Evolutionary conservation across 2,329 filamentous ascomycete genomes (phyloP).

Genomic region (Aspergillus niger): DNA sequence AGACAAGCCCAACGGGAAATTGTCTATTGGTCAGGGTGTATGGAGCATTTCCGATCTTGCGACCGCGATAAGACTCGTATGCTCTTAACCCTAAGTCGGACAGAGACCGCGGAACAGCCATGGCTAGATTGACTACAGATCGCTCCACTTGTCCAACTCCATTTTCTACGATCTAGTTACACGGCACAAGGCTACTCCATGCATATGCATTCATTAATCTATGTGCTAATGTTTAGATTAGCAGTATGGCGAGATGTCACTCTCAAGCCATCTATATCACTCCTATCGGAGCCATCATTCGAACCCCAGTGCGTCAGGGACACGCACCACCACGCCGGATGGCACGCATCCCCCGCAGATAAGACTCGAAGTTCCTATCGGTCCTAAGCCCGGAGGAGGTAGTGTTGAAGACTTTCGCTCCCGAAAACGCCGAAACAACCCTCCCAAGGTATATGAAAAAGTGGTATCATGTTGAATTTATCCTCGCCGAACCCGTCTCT

Average conservation of each 20-base stretch:
- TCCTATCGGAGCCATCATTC: constrained; percentile 16
- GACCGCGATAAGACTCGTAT: no score
- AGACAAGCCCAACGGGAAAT: no score
- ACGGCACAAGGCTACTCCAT: neutral
- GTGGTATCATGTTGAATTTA: constrained; percentile 54
- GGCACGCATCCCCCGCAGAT: constrained; percentile 2
- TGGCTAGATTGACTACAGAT: no score
- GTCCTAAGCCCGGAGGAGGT: constrained; percentile 24
- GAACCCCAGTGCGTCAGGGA: constrained; percentile 14
- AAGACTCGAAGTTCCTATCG: constrained; percentile 13
- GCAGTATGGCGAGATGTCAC: constrained; percentile 21
- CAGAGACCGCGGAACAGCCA: no score
- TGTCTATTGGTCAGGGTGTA: no score
- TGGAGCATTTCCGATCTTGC: no score
- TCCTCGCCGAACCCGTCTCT: constrained; percentile 42
- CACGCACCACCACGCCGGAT: constrained; percentile 1
- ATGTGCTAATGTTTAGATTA: constrained; percentile 44
- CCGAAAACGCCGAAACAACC: constrained; percentile 46
- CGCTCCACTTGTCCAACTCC: no score
- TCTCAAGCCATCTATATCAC: constrained; percentile 11
- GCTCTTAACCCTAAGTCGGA: no score
- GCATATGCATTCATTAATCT: constrained; percentile 24
- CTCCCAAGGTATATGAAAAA: constrained; percentile 43
- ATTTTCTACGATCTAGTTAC: no score
- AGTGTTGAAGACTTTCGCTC: constrained; percentile 47